Conservation (phyloP, 768 basidiomycete genomes). For the Boletus subparvulus region DNA sequence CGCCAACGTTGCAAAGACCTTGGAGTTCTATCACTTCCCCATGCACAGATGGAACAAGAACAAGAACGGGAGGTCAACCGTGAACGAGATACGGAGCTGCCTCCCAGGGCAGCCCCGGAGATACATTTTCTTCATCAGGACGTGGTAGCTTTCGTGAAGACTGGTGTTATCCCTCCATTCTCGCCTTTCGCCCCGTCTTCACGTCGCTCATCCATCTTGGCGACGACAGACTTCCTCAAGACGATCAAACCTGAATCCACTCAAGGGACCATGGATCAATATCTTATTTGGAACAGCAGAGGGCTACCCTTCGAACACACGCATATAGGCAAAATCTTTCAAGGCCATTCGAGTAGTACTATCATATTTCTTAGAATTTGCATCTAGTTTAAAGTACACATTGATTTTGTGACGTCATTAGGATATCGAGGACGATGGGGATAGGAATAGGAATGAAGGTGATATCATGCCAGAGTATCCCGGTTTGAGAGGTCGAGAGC, state of each 20-base stretch:
- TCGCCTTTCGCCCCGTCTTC: conserved; percentile 20
- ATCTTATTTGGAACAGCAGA: conserved; percentile 38
- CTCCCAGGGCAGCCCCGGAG: conserved; percentile 24
- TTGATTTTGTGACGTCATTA: background rate
- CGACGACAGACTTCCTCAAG: conserved; percentile 8
- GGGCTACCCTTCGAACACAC: background rate
- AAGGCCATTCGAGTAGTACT: background rate
- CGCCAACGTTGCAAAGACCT: conserved; percentile 8
- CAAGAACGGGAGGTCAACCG: conserved; percentile 45
- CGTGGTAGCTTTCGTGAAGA: conserved; percentile 22
- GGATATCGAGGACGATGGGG: background rate
- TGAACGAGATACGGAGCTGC: conserved; percentile 39
- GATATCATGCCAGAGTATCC: background rate
- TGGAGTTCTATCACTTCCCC: conserved; percentile 5
- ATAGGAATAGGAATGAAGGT: background rate
- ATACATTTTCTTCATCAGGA: conserved; percentile 18
- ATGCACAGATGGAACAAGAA: conserved; percentile 37
- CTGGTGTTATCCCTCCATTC: conserved; percentile 21
- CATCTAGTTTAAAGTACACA: background rate
- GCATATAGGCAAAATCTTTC: background rate
- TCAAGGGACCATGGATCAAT: conserved; percentile 4
- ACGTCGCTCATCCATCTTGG: conserved; percentile 8
- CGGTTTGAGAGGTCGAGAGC: background rate
- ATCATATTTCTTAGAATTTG: no score
- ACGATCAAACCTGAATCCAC: conserved; percentile 1